Evolutionary conservation across 2,329 filamentous ascomycete species (phyloP), one percentile per base, ranked within the genome.

Genomic region (Cladosporium sp.): DNA sequence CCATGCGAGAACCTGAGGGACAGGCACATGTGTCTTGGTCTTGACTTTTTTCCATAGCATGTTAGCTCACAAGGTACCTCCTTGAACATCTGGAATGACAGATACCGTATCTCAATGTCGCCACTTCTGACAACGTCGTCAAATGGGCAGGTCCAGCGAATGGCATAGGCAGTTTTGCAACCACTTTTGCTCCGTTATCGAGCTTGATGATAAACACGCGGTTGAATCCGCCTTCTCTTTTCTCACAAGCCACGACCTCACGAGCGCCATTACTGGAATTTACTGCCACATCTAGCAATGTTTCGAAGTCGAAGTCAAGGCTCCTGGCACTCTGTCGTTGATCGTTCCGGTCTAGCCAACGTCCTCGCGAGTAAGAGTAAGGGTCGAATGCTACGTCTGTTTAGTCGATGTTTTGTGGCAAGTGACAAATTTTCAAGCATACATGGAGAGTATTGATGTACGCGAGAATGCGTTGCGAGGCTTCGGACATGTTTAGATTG

Each of bases 111-210:
- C 69, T 66, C 71, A 74, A 72, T 12, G 73, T 75, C 3, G 74
- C 74, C 39, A 72, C 72, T 61, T 73, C 72, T 50, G 70, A 74
- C 8, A 72, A 72, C 17, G 72, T 75, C 12, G 69, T 73, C 30
- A 67, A 70, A 60, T 71, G 69, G 30, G 66, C 59, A 30, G 62
- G 34, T 5, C 73, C 73, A 60, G 71, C 70, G 62, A 72, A 73
- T n/a, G 69, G 71, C 61, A 72, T 72, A 4, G 71, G 72, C 14
- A 75, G 55, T 63, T 72, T 74, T 4, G 70, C 73, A 28, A 75
- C 64, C 5, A 74, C 65, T 60, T 71, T 59, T 51, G 62, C 63
- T 11, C 70, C 68, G 60, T 74, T 61, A 34, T 74, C 69, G 70
- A 75, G 73, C 1, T 69, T 69, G 28, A 75, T 57, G 25, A 75